phyloP scores from a whole-genome alignment of 352 stramenopile genomes.

The Globisporangium paroecandrum region DNA sequence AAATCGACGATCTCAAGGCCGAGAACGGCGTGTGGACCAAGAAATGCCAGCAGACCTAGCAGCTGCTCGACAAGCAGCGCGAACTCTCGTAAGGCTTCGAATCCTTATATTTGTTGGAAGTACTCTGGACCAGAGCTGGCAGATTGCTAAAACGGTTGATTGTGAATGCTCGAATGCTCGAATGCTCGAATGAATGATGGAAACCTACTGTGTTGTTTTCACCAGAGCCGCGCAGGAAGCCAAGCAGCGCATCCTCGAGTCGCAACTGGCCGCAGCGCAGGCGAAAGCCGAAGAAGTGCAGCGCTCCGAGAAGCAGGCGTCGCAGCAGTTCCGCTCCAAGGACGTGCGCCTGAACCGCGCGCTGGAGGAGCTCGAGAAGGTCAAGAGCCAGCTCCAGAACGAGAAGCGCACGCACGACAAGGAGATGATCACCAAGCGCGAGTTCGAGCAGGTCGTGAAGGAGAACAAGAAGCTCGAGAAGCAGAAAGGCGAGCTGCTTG shows the following conservation, averaged over 20 bases:
- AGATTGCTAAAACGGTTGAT: background rate
- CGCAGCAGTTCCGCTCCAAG: slow-evolving; percentile 74
- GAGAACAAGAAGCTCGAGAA: slow-evolving; percentile 81
- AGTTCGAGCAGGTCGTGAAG: slow-evolving; percentile 55
- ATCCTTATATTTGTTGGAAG: background rate
- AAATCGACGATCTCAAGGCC: slow-evolving; percentile 44
- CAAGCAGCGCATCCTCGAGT: slow-evolving; percentile 71
- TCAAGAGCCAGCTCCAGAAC: slow-evolving; percentile 62
- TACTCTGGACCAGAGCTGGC: background rate
- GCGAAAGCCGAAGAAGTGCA: slow-evolving; percentile 48
- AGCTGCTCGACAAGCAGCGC: slow-evolving; percentile 74
- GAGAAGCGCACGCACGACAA: slow-evolving; percentile 48
- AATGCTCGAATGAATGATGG: background rate
- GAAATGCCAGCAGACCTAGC: slow-evolving; percentile 62
- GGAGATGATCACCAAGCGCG: slow-evolving; percentile 41
- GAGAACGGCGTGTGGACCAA: slow-evolving; percentile 50
- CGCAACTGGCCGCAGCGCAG: slow-evolving; percentile 49
- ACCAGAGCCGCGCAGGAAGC: slow-evolving; percentile 57
- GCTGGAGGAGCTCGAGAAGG: slow-evolving; percentile 71
- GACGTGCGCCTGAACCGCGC: slow-evolving; percentile 76
- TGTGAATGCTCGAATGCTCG: background rate
- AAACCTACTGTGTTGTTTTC: background rate
- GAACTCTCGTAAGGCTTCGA: slow-evolving; percentile 47
- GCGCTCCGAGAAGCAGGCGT: slow-evolving; percentile 55
- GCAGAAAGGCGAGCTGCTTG: slow-evolving; percentile 75